Base-by-base conservation (phyloP, 371 early-diverging fungal species). In the Blakeslea trispora region DNA sequence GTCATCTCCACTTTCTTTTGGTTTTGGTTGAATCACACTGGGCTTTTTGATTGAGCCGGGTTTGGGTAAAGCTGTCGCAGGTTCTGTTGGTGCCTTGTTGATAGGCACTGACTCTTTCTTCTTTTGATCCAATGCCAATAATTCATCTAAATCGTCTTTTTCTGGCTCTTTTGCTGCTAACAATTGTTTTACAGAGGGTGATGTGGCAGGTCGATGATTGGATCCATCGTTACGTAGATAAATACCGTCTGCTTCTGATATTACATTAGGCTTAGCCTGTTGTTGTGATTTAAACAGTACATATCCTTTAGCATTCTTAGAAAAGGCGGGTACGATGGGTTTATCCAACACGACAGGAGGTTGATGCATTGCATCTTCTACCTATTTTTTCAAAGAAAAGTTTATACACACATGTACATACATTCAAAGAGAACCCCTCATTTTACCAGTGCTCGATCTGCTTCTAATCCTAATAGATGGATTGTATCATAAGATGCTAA, bases 261-360 rank as follows among this genome's bases (percentile, higher is more conserved):
- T 39, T n/a, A 41, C 32, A 19, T 53, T 55, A 19, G 45, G 53
- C 18, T 63, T 52, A 9, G 55, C 43, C 11, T 64, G 49, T 22
- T 64, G 49, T 22, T 66, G 55, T 28, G 64, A 53, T 46, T 74
- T 74, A 24, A 77, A 72, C 18, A 77, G 19, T 1, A 77, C 68
- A 17, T 69, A 53, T 1, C 78, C 78, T 23, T 65, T 70, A 11
- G 62, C 61, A 34, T 63, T 78, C 35, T 68, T 78, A 11, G 57
- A 45, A 50, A 78, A 68, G 10, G 73, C 67, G 15, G 78, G 78
- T 1, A 78, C 66, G 35, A 78, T 60, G 2, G 78, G 75, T 45
- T 78, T 78, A 23, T 63, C 58, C 5, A 68, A 39, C 15, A 50
- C 51, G 19, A 60, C 24, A 10, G 71, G 69, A 21, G 57, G 63